Conservation (phyloP, 163 green algal species). For the Prototheca wickerhamii region DNA sequence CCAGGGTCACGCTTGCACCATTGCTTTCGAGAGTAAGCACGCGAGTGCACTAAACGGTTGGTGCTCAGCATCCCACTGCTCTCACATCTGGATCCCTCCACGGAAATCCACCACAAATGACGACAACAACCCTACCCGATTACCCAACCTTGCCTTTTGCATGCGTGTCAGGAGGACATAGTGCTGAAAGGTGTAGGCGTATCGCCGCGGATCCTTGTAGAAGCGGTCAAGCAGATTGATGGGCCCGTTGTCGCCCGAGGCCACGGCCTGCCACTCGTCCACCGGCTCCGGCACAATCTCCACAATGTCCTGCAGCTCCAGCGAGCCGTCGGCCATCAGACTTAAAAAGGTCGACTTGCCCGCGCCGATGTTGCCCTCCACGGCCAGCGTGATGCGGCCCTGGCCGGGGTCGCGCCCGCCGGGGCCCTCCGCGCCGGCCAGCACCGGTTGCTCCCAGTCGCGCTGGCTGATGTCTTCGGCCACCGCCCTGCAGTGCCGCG, state of each 20-base stretch:
- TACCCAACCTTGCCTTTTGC: no score
- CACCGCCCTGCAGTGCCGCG: constrained; percentile 33
- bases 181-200: constrained; percentile 97
- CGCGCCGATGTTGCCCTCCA: constrained; percentile 96
- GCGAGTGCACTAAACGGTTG: no score
- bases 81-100: no score
- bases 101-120: background rate
- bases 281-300: constrained; percentile 90
- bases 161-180: constrained; percentile 94
- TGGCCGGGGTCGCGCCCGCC: background rate
- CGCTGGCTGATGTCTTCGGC: constrained; percentile 26
- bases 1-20: no score
- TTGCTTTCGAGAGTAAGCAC: no score
- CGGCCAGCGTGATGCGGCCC: constrained; percentile 70
- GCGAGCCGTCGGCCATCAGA: constrained; percentile 31
- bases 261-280: constrained; percentile 79
- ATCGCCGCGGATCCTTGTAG: constrained; percentile 77
- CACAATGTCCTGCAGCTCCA: constrained; percentile 41
- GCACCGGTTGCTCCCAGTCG: constrained; percentile 2
- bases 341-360: constrained; percentile 92
- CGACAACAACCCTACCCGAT: constrained; percentile 14
- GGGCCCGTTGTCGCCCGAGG: background rate
- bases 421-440: constrained; percentile 5
- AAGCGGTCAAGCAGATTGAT: constrained; percentile 86
- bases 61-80: no score